Evolutionary conservation across 2,329 filamentous ascomycete genomes (phyloP).

Genomic region (Rutstroemia sp.): DNA sequence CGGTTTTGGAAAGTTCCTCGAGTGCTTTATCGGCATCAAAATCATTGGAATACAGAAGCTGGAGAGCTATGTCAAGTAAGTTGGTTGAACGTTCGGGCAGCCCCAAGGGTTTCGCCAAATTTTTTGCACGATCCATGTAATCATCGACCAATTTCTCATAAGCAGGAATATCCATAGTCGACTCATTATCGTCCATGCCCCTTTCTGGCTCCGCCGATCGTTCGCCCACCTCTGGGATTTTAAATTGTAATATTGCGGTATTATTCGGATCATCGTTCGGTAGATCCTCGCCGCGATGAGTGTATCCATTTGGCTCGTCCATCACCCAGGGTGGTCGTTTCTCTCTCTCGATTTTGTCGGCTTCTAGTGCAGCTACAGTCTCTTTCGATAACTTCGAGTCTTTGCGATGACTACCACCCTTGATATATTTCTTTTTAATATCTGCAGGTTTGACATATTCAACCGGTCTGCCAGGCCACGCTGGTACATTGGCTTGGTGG

Average conservation of each 20-base stretch:
- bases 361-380: slow-evolving; percentile 68
- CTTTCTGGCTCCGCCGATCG: slow-evolving; percentile 34
- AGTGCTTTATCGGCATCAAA: slow-evolving; percentile 69
- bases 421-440: slow-evolving; percentile 68
- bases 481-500: slow-evolving; percentile 78
- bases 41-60: slow-evolving; percentile 62
- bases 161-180: slow-evolving; percentile 25
- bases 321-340: slow-evolving; percentile 88
- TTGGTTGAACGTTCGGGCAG: slow-evolving; percentile 75
- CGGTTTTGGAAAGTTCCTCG: slow-evolving; percentile 57
- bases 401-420: slow-evolving; percentile 50
- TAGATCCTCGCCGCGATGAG: slow-evolving; percentile 73
- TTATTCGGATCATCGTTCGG: slow-evolving; percentile 63
- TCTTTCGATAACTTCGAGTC: slow-evolving; percentile 75
- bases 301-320: slow-evolving; percentile 82
- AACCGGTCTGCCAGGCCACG: slow-evolving; percentile 84
- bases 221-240: slow-evolving; percentile 52
- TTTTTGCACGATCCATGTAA: slow-evolving; percentile 58
- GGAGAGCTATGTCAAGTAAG: slow-evolving; percentile 74
- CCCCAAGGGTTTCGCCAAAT: slow-evolving; percentile 54
- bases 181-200: slow-evolving; percentile 28
- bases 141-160: slow-evolving; percentile 55
- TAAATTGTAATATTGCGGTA: slow-evolving; percentile 72
- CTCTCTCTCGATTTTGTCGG: slow-evolving; percentile 70
- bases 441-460: slow-evolving; percentile 84